Percentiles rank a stretch among this genome's conserved stretches.
phyloP scores from a whole-genome alignment of 495 filamentous ascomycete genomes.

The Lepidopterella palustris region DNA sequence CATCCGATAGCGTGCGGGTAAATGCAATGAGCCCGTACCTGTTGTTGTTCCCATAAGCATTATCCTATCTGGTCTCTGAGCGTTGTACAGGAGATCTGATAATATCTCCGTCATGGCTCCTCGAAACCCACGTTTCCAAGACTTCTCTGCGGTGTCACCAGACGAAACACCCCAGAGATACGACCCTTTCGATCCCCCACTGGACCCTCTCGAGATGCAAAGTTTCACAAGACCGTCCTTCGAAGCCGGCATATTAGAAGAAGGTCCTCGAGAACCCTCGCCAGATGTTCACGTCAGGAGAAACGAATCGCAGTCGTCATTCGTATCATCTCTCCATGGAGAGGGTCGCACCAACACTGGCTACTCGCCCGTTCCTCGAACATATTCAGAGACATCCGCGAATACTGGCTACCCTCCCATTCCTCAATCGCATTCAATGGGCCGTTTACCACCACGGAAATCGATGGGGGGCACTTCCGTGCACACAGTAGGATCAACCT shows the following conservation, averaged over 20 bases:
- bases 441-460: not conserved
- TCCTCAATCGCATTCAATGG: not conserved
- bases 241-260: not conserved
- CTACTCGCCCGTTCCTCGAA: not conserved
- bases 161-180: constrained; percentile 7
- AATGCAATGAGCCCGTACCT: not conserved
- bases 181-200: constrained; percentile 21
- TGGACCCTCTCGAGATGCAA: constrained; percentile 25
- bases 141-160: constrained; percentile 9
- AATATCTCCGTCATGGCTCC: constrained; percentile 13
- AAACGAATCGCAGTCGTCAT: not conserved
- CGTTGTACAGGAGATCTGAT: not conserved
- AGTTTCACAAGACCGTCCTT: not conserved
- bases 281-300: too few species aligned
- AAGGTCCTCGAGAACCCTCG: not conserved
- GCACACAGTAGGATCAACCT: not conserved
- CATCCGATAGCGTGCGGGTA: not conserved
- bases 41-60: not conserved
- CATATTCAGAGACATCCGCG: not conserved
- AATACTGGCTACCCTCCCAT: not conserved
- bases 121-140: not conserved
- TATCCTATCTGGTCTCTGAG: not conserved
- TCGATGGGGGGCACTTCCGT: not conserved
- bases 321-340: not conserved
- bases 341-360: not conserved